phyloP scores from a whole-genome alignment of 371 early-diverging fungal species.

The Entomophthora muscae region DNA sequence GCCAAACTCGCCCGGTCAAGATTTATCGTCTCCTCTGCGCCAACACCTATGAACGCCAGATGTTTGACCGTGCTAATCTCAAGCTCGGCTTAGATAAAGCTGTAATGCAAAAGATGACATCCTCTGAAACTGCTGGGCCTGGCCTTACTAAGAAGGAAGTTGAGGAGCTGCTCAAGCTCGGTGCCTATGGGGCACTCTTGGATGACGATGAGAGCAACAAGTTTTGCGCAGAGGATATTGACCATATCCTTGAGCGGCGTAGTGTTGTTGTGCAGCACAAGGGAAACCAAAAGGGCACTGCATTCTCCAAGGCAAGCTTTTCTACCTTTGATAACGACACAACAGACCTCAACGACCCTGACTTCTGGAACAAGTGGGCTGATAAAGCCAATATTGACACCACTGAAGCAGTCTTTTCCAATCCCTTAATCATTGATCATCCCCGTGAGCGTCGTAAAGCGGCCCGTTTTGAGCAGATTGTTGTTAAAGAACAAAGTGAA shows the following conservation, averaged over 20 bases:
- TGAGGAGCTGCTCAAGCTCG: slow-evolving; percentile 76
- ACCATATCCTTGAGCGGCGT: slow-evolving; percentile 81
- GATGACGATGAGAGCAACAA: slow-evolving; percentile 66
- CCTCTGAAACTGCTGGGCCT: not conserved
- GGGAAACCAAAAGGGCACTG: slow-evolving; percentile 50
- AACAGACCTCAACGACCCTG: slow-evolving; percentile 85
- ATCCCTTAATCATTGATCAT: slow-evolving; percentile 41
- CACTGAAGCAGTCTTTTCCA: slow-evolving; percentile 27
- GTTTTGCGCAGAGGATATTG: slow-evolving; percentile 95
- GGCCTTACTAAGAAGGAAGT: slow-evolving; percentile 56
- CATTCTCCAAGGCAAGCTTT: slow-evolving; percentile 93
- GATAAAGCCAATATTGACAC: slow-evolving; percentile 54
- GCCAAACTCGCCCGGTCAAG: slow-evolving; percentile 81
- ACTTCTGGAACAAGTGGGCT: slow-evolving; percentile 96
- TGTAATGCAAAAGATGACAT: slow-evolving; percentile 44
- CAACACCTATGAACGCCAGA: slow-evolving; percentile 78
- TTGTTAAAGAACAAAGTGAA: slow-evolving; percentile 12
- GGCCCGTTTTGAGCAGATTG: slow-evolving; percentile 16
- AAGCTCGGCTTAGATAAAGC: slow-evolving; percentile 76
- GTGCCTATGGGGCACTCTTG: slow-evolving; percentile 77
- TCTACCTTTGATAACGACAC: slow-evolving; percentile 48
- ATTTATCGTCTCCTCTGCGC: slow-evolving; percentile 84
- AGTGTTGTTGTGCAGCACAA: slow-evolving; percentile 76
- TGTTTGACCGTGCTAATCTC: slow-evolving; percentile 65
- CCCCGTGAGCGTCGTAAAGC: slow-evolving; percentile 45